Evolutionary conservation across 75 land plant genomes (phyloP), one percentile per base, ranked within the genome.

Genomic region (Sequoia sempervirens): DNA sequence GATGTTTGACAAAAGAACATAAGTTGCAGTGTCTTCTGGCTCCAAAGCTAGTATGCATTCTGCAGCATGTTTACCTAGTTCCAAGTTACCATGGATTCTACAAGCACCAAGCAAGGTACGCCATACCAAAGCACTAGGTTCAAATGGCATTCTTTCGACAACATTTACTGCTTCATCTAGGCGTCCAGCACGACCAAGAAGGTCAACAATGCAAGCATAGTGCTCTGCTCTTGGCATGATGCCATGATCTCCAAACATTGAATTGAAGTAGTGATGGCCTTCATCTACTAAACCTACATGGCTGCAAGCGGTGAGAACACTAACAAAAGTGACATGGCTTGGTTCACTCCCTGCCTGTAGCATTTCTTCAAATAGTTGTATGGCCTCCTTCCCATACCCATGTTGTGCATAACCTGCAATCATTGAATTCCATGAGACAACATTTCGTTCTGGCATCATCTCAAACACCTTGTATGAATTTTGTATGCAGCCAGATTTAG

Each of bases 381-480:
- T 87, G 14, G 96, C 94, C 50, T 85, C 88, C 32, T 87, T 80
- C 8, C 90, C 82, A 58, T 86, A 56, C 11, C 87, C 86, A 69
- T 87, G 91, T 79, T 89, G 96, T 10, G 87, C 87, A 82, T 89
- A 92, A 11, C 90, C 95, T 84, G 89, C 91, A 69, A 95, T 85
- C 40, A 94, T 75, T 7, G 92, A 86, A 83, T 89, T 93, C 75
- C 91, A 93, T 7, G 98, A 84, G 53, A 96, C 81, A 66, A 91
- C 37, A 82, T 91, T 91, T 84, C 89, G 91, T 14, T 89, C 86
- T 76, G 83, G 86, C 40, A 94, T 87, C 34, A 75, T 69, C 28
- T 96, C 92, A 82, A 96, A 95, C 34, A 91, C 87, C 73, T 83
- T 87, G 3, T 91, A 81, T 2, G 98, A 96, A 45, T 92, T 91